A percentile compares a stretch with the other conserved stretches of the same genome.
Evolutionary conservation across 768 basidiomycete genomes (phyloP).

Genomic region (Sistotremastrum niveocremeum): DNA sequence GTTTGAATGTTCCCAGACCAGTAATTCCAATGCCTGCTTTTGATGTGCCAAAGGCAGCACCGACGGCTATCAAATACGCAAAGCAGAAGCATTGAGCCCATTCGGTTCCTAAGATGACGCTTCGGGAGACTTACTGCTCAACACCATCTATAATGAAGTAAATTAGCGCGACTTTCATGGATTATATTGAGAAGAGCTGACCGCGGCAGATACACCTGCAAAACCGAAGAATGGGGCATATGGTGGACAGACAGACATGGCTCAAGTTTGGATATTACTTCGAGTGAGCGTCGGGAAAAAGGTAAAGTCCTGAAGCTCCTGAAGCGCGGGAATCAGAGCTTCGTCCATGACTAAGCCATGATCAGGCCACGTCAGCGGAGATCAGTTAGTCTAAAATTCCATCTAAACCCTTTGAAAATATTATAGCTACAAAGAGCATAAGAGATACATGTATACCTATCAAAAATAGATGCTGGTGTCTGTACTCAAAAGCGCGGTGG

Average conservation of each 20-base stretch:
- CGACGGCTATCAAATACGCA: conserved; percentile 48
- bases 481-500: too few relatives aligned
- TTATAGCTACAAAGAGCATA: conserved; percentile 4
- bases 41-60: conserved; percentile 91
- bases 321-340: conserved; percentile 9
- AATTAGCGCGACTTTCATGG: background rate
- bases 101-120: background rate
- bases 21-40: conserved; percentile 97
- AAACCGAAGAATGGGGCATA: conserved; percentile 98
- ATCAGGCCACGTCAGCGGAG: conserved; percentile 13
- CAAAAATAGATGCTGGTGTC: too few relatives aligned
- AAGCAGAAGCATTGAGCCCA: conserved; percentile 1
- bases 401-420: conserved; percentile 11
- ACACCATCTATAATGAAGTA: conserved; percentile 65
- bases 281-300: conserved; percentile 5
- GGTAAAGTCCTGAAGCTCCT: conserved; percentile 11
- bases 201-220: conserved; percentile 88
- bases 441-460: too few relatives aligned
- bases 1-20: conserved; percentile 84
- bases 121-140: conserved; percentile 61
- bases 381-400: conserved; percentile 11
- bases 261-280: too few relatives aligned
- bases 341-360: background rate
- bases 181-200: conserved; percentile 25
- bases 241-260: conserved; percentile 58